phyloP scores from a whole-genome alignment of 2,329 filamentous ascomycete species.

The Verticillium dahliae region DNA sequence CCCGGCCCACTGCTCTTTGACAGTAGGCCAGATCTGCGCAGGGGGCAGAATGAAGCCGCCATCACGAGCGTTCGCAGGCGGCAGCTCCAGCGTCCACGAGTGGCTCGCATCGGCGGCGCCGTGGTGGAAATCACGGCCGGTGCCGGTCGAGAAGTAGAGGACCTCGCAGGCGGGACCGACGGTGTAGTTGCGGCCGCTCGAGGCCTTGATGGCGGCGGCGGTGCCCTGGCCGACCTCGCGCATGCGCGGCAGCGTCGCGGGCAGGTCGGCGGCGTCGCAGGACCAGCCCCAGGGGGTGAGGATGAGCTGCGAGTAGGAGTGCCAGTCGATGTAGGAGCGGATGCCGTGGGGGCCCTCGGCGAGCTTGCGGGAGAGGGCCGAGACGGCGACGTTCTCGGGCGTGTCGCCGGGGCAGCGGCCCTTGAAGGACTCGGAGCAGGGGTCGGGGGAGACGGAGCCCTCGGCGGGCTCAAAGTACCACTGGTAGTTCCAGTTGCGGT shows the following conservation, averaged over 20 bases:
- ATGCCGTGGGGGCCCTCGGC: constrained; percentile 33
- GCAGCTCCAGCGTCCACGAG: constrained; percentile 16
- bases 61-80: constrained; percentile 6
- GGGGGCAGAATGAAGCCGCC: constrained; percentile 14
- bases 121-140: constrained; percentile 14
- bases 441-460: constrained; percentile 34
- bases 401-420: constrained; percentile 33
- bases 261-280: constrained; percentile 24
- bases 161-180: constrained; percentile 15
- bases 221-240: constrained; percentile 25
- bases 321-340: constrained; percentile 53
- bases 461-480: constrained; percentile 26
- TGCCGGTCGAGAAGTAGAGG: constrained; percentile 14
- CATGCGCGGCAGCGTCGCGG: constrained; percentile 16
- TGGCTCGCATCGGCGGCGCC: constrained; percentile 13
- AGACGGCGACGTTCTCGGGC: constrained; percentile 40
- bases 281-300: constrained; percentile 51
- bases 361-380: constrained; percentile 36
- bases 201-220: constrained; percentile 30
- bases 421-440: constrained; percentile 37
- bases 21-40: constrained; percentile 12
- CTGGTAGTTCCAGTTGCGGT: constrained; percentile 43
- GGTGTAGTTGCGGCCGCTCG: constrained; percentile 10
- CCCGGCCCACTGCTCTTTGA: constrained; percentile 14
- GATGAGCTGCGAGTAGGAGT: constrained; percentile 50